Evolutionary conservation across 345 rosid species (phyloP).

Genomic region (Eucalyptus urophylla): DNA sequence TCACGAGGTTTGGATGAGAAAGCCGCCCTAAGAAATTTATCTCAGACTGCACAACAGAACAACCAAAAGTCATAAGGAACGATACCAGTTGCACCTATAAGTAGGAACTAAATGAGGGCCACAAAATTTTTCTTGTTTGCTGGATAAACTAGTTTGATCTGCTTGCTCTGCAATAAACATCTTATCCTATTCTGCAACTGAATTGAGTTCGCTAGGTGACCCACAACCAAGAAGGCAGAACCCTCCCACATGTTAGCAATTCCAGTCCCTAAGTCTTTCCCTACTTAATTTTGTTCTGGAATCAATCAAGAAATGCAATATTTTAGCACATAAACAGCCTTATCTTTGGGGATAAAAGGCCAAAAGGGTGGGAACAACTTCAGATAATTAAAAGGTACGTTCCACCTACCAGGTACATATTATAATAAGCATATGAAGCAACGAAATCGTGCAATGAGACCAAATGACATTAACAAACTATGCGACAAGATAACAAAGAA

Average conservation of each 20-base stretch:
- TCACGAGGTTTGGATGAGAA: slow-evolving; percentile 90
- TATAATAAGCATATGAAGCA: not conserved
- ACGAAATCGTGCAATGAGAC: not conserved
- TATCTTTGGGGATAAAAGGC: not conserved
- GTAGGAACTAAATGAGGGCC: not conserved
- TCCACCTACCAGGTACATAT: not conserved
- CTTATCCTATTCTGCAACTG: not conserved
- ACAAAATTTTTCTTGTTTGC: not conserved
- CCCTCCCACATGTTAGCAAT: not conserved
- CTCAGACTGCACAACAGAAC: slow-evolving; percentile 52
- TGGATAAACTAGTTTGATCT: not conserved
- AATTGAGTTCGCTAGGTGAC: not conserved
- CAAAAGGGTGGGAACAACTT: not conserved
- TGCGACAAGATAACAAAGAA: not conserved
- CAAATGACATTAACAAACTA: not conserved
- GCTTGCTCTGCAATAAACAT: not conserved
- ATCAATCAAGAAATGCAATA: not conserved
- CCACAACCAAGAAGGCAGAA: not conserved
- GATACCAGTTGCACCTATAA: not conserved
- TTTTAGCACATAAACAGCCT: not conserved
- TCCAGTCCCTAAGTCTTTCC: not conserved
- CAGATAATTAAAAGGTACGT: not conserved
- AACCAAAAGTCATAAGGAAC: not conserved
- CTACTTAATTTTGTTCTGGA: not conserved
- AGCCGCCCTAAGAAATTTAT: slow-evolving; percentile 77